Evolutionary conservation across 129 eudicot genomes (phyloP).

Genomic region (Daucus carota): DNA sequence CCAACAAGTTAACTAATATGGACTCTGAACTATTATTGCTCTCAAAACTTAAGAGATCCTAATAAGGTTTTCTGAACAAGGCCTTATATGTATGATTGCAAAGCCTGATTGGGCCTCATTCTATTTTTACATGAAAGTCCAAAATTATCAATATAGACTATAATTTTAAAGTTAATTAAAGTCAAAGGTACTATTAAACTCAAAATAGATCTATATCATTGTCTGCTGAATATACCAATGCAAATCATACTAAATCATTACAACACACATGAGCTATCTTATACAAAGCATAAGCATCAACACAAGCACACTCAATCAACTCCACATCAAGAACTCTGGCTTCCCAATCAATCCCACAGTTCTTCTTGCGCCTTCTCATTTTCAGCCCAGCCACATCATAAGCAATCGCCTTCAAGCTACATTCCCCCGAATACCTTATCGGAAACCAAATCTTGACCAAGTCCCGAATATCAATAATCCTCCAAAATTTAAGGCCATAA

Average conservation of each 20-base stretch:
- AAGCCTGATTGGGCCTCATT: too few relatives aligned
- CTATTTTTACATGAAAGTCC: too few relatives aligned
- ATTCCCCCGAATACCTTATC: constrained; percentile 13
- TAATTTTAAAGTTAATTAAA: too few relatives aligned
- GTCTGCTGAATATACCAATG: neutral
- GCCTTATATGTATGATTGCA: too few relatives aligned
- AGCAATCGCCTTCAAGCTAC: constrained; percentile 41
- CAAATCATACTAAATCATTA: neutral
- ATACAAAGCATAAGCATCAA: constrained; percentile 61
- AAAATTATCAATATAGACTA: too few relatives aligned
- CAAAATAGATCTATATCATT: too few relatives aligned
- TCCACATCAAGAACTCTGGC: constrained; percentile 25
- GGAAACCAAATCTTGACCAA: constrained; percentile 31
- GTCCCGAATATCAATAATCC: constrained; percentile 22
- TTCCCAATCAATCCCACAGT: constrained; percentile 42
- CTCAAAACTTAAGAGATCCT: too few relatives aligned
- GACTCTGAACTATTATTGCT: too few relatives aligned
- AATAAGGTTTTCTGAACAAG: too few relatives aligned
- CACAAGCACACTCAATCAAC: constrained; percentile 50
- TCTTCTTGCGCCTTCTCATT: constrained; percentile 33
- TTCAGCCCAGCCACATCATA: constrained; percentile 25
- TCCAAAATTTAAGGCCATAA: constrained; percentile 28
- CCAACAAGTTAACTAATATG: too few relatives aligned
- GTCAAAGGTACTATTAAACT: too few relatives aligned
- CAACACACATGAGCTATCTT: constrained; percentile 29